Evolutionary conservation across 441 rosid species (phyloP).

Genomic region (Raphanus hybrid): DNA sequence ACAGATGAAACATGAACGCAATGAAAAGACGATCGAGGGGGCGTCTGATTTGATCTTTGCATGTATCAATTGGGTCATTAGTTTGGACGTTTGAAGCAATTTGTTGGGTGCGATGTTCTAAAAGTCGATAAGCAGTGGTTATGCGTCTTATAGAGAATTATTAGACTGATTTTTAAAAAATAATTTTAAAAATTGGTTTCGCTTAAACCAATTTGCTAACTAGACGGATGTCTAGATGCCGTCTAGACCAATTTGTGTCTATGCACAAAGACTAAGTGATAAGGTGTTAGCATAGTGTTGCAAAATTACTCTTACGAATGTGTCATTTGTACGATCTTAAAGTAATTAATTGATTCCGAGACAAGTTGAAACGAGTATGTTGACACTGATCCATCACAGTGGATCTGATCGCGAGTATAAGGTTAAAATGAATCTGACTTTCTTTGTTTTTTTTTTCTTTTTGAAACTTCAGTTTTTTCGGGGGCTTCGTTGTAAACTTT

Average conservation of each 20-base stretch:
- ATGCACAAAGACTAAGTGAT: neutral
- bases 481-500: neutral
- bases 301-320: neutral
- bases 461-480: neutral
- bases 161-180: too few relatives aligned
- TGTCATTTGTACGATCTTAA: neutral
- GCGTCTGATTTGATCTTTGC: neutral
- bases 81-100: neutral
- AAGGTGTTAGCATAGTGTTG: neutral
- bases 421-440: neutral
- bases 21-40: neutral
- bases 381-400: neutral
- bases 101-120: neutral
- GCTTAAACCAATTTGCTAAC: too few relatives aligned
- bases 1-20: neutral
- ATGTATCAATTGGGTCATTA: neutral
- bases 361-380: neutral
- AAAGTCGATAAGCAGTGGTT: too few relatives aligned
- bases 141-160: too few relatives aligned
- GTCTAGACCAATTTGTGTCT: neutral
- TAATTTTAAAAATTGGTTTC: too few relatives aligned
- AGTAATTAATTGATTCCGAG: neutral
- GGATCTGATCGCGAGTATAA: neutral
- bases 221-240: too few relatives aligned
- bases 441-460: neutral